Percentiles rank a stretch among this genome's conserved stretches.
phyloP scores from a whole-genome alignment of 257 asterid genomes.

The Solanum verrucosum region DNA sequence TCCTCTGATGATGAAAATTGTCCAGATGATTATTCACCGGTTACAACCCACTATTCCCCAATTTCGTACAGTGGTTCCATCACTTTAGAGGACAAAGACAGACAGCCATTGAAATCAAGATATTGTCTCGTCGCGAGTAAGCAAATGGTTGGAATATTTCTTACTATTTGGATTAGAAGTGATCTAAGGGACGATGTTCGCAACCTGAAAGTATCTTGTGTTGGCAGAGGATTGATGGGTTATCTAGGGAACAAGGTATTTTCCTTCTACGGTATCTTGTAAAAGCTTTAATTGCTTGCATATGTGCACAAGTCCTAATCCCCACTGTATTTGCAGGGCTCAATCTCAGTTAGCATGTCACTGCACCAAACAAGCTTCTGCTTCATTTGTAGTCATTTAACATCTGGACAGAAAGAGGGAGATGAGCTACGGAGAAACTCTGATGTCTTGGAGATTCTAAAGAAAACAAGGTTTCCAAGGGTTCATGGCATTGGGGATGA shows the following conservation, averaged over 20 bases:
- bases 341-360: constrained; percentile 95
- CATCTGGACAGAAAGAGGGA: constrained; percentile 98
- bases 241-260: constrained; percentile 96
- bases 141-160: constrained; percentile 96
- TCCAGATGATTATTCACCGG: constrained; percentile 46
- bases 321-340: constrained; percentile 57
- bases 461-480: constrained; percentile 92
- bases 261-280: background rate
- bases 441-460: constrained; percentile 91
- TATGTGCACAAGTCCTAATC: background rate
- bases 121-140: constrained; percentile 89
- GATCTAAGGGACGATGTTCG: constrained; percentile 60
- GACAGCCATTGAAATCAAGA: constrained; percentile 39
- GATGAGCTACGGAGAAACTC: constrained; percentile 91
- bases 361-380: constrained; percentile 98
- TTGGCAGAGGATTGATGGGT: constrained; percentile 98
- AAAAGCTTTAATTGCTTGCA: background rate
- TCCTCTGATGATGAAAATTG: constrained; percentile 59
- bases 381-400: constrained; percentile 87
- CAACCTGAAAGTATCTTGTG: constrained; percentile 88
- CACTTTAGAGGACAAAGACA: constrained; percentile 48
- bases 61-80: constrained; percentile 26
- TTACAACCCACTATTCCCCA: constrained; percentile 37
- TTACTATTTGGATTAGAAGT: constrained; percentile 79
- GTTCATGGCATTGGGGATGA: constrained; percentile 61